Percentiles rank a stretch among this genome's conserved stretches.
Evolutionary conservation across 441 rosid genomes (phyloP).

Genomic region (Populus hybrid): DNA sequence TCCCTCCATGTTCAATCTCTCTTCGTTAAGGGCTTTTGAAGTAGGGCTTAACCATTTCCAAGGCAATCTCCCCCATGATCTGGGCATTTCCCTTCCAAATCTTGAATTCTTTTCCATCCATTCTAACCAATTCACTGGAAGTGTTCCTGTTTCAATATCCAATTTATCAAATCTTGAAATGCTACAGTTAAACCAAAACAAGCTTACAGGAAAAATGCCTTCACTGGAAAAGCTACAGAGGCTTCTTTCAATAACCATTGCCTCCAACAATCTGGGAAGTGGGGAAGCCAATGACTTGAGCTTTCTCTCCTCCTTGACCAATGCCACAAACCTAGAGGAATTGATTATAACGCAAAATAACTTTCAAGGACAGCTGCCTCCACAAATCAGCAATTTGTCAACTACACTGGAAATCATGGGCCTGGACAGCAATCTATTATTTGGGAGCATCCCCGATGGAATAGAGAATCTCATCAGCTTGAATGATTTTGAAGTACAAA

Average conservation of each 20-base stretch:
- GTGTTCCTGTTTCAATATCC: constrained; percentile 11
- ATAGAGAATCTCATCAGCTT: constrained; percentile 10
- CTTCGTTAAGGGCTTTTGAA: not conserved
- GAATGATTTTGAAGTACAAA: not conserved
- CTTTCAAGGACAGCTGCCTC: constrained; percentile 3
- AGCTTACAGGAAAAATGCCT: constrained; percentile 22
- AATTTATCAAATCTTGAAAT: not conserved
- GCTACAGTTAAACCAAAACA: constrained; percentile 2
- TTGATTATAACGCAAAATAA: constrained; percentile 3
- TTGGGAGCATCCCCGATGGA: constrained; percentile 13
- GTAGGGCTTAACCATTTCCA: not conserved
- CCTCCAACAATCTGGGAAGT: constrained; percentile 11
- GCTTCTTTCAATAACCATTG: not conserved
- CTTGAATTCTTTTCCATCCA: not conserved
- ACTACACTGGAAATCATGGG: not conserved
- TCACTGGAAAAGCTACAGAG: not conserved
- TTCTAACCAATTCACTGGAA: constrained; percentile 10
- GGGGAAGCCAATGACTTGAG: constrained; percentile 11
- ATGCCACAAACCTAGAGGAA: not conserved
- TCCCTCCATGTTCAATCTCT: constrained; percentile 8
- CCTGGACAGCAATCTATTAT: not conserved
- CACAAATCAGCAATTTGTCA: constrained; percentile 1
- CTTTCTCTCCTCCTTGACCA: constrained; percentile 14
- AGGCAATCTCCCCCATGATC: not conserved
- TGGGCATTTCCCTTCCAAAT: not conserved